Conservation (phyloP, 1,284 basidiomycete species). For the Cerioporus squamosus region DNA sequence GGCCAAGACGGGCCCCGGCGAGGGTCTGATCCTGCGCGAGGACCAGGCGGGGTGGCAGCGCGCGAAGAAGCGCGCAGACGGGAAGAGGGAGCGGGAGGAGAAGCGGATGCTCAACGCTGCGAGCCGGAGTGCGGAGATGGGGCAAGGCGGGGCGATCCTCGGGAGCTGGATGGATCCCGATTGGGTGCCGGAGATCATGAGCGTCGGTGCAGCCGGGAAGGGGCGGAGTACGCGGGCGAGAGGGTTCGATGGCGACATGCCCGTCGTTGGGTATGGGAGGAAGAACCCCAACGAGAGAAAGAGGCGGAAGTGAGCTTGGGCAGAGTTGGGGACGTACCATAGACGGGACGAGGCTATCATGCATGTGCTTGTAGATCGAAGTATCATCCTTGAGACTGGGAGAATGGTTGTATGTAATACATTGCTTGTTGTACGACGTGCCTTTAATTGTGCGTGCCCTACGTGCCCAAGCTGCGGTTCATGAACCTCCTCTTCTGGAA, state of each 20-base stretch:
- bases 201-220: constrained; percentile 75
- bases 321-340: neutral
- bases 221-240: constrained; percentile 59
- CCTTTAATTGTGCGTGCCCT: constrained; percentile 32
- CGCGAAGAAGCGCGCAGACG: constrained; percentile 77
- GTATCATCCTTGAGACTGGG: constrained; percentile 17
- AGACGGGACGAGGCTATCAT: neutral
- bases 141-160: constrained; percentile 53
- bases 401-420: constrained; percentile 34
- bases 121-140: constrained; percentile 52
- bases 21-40: constrained; percentile 86
- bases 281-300: constrained; percentile 86
- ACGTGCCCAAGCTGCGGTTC: constrained; percentile 82
- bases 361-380: constrained; percentile 9
- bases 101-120: constrained; percentile 71
- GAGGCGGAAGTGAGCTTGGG: constrained; percentile 51
- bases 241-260: constrained; percentile 70
- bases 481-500: constrained; percentile 98
- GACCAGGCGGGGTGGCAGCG: constrained; percentile 88
- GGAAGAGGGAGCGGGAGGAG: constrained; percentile 79
- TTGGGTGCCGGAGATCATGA: constrained; percentile 89
- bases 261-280: constrained; percentile 81
- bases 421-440: constrained; percentile 27
- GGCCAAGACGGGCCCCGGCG: constrained; percentile 80
- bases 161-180: constrained; percentile 96